These are phyloP conservation scores for Lotmaria passim DNA, from an alignment of 208 protist genomes.

Conservation along the genomic window DNA sequence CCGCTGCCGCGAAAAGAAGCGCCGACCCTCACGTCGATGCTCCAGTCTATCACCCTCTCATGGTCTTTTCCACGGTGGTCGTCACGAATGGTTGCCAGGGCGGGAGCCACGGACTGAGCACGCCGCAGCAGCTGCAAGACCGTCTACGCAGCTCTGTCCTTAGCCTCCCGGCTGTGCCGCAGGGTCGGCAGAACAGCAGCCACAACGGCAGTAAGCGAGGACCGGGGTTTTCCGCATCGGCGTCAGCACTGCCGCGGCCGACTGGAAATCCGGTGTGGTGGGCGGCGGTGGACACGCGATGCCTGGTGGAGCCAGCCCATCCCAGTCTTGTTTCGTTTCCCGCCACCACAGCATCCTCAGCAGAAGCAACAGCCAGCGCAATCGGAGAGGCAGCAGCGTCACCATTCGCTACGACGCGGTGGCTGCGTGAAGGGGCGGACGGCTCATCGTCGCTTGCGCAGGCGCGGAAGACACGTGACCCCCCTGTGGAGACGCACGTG, in stretches of 20 bases:
- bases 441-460: background rate
- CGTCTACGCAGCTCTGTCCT: background rate
- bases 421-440: background rate
- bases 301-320: constrained; percentile 30
- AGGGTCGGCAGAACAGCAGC: background rate
- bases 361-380: background rate
- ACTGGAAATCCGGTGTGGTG: constrained; percentile 23
- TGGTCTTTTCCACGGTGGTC: constrained; percentile 19
- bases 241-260: constrained; percentile 9
- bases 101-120: background rate
- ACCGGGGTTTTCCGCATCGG: background rate
- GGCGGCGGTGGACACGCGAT: constrained; percentile 20
- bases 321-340: constrained; percentile 18
- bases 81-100: constrained; percentile 29
- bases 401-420: background rate
- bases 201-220: no score
- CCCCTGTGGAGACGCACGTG: constrained; percentile 3
- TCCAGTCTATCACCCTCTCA: background rate
- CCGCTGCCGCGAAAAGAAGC: no score
- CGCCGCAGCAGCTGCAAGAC: constrained; percentile 4
- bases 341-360: background rate
- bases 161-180: background rate
- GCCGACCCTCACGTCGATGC: no score
- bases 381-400: background rate
- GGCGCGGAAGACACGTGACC: background rate